Conservation (phyloP, 805 yeast species). For the Metahyphopichia silvanorum region DNA sequence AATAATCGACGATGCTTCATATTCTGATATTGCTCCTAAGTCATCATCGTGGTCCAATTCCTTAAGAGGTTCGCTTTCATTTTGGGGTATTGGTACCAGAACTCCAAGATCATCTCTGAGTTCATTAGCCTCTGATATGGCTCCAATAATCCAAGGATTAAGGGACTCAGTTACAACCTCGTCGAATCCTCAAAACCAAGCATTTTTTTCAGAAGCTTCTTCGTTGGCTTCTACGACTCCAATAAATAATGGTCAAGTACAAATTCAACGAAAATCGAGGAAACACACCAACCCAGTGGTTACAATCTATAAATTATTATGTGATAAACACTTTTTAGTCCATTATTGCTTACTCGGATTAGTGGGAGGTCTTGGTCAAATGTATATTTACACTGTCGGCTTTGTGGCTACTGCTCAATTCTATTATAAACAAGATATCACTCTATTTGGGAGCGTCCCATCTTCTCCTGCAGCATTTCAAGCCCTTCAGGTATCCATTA, state of each 20-base stretch:
- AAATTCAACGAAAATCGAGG: neutral
- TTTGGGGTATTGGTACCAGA: slow-evolving; percentile 39
- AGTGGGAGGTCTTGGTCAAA: slow-evolving; percentile 64
- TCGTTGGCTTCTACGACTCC: neutral
- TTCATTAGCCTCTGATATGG: slow-evolving; percentile 12
- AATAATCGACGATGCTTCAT: neutral
- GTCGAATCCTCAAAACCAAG: slow-evolving; percentile 6
- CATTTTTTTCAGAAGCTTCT: slow-evolving; percentile 5
- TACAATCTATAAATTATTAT: slow-evolving; percentile 10
- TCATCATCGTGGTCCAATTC: no score
- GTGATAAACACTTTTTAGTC: slow-evolving; percentile 38
- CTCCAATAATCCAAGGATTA: slow-evolving; percentile 9
- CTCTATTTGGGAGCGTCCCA: neutral
- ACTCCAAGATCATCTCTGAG: slow-evolving; percentile 19
- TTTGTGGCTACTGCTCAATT: slow-evolving; percentile 54
- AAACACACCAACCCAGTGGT: neutral
- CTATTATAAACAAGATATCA: slow-evolving; percentile 16
- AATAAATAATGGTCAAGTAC: neutral
- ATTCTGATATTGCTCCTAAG: neutral
- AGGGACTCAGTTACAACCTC: slow-evolving; percentile 6
- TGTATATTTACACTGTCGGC: slow-evolving; percentile 72
- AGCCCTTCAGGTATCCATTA: slow-evolving; percentile 67
- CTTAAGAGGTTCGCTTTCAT: slow-evolving; percentile 33
- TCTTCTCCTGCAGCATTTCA: slow-evolving; percentile 44
- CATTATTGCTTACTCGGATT: slow-evolving; percentile 56